A percentile compares a stretch with the other conserved stretches of the same genome.
Evolutionary conservation across 208 protist genomes (phyloP).

Genomic region (Novymonas esmeraldas): DNA sequence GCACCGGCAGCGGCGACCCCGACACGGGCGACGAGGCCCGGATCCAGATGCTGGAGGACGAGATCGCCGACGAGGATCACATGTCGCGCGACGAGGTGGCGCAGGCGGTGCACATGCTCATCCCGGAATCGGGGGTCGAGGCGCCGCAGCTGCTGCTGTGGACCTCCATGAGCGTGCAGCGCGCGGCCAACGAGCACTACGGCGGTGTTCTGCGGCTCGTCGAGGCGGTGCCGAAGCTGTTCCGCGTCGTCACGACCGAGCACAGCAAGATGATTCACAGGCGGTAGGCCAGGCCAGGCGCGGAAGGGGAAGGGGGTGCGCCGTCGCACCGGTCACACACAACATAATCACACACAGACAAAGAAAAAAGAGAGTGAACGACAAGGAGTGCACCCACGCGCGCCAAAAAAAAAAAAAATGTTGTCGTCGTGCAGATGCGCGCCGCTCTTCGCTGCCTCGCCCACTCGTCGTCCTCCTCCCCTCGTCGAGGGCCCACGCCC

Average conservation of each 20-base stretch:
- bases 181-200: conserved; percentile 66
- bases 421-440: too few relatives aligned
- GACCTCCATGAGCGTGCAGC: conserved; percentile 73
- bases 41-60: conserved; percentile 52
- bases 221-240: conserved; percentile 50
- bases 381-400: background rate
- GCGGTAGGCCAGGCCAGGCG: background rate
- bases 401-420: conserved; percentile 2
- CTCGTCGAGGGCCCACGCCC: too few relatives aligned
- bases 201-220: conserved; percentile 67
- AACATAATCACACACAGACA: background rate
- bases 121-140: conserved; percentile 70
- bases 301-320: background rate
- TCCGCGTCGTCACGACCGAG: conserved; percentile 54
- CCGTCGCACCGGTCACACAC: background rate
- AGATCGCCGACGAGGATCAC: conserved; percentile 42
- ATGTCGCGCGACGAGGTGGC: conserved; percentile 42
- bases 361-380: background rate
- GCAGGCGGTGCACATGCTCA: conserved; percentile 46
- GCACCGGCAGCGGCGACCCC: conserved; percentile 3
- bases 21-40: conserved; percentile 39
- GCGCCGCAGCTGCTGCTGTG: conserved; percentile 69
- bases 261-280: conserved; percentile 57
- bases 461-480: too few relatives aligned
- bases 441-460: too few relatives aligned